These are phyloP conservation scores for Curvularia eragrostidis DNA, from an alignment of 2,329 filamentous ascomycete genomes.

Conservation along the genomic window DNA sequence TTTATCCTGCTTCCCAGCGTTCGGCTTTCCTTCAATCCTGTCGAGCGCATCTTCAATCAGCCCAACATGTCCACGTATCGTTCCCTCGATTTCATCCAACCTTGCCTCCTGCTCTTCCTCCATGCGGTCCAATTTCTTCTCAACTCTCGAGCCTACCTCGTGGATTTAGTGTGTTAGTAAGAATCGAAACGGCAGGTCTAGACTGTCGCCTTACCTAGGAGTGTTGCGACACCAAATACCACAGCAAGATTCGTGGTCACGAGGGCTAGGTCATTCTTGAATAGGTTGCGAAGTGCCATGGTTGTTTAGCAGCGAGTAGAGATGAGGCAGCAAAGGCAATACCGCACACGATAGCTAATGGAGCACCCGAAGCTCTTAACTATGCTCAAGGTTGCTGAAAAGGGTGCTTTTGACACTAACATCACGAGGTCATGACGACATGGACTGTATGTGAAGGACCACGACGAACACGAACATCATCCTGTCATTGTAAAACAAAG, in stretches of 20 bases:
- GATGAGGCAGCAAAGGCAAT: neutral
- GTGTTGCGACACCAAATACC: slow-evolving; percentile 15
- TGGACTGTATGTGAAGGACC: neutral
- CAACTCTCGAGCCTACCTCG: slow-evolving; percentile 14
- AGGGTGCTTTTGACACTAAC: slow-evolving; percentile 1
- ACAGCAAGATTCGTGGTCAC: slow-evolving; percentile 17
- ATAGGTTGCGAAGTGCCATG: slow-evolving; percentile 19
- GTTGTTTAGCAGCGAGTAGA: neutral
- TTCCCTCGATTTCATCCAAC: slow-evolving; percentile 57
- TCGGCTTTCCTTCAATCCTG: slow-evolving; percentile 51
- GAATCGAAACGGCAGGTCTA: neutral
- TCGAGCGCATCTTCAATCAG: slow-evolving; percentile 56
- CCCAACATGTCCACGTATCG: slow-evolving; percentile 55
- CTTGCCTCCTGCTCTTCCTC: slow-evolving; percentile 57
- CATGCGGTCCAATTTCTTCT: slow-evolving; percentile 46
- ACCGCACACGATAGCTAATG: neutral
- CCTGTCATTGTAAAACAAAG: no score
- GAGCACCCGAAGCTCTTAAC: neutral
- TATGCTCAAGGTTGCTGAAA: neutral
- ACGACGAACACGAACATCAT: neutral
- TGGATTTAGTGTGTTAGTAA: neutral
- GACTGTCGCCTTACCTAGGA: slow-evolving; percentile 6
- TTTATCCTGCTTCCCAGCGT: slow-evolving; percentile 46
- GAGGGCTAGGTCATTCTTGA: slow-evolving; percentile 18
- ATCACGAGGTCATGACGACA: slow-evolving; percentile 14